Conservation (phyloP, 257 asterid species). For the Buddleja alternifolia region DNA sequence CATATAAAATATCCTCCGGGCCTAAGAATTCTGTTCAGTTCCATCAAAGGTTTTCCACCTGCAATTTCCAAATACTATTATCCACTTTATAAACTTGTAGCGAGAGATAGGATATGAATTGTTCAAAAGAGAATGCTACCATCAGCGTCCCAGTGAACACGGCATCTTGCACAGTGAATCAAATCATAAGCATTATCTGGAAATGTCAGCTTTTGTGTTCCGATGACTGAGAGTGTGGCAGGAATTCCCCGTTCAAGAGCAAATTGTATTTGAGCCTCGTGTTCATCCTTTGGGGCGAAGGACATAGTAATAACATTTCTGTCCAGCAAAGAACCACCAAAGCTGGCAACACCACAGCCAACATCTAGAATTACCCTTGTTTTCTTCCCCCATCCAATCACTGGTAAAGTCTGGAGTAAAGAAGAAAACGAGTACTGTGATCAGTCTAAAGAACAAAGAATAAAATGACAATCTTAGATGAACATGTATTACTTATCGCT, state of each 20-base stretch:
- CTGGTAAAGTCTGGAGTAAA: conserved; percentile 59
- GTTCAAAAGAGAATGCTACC: conserved; percentile 50
- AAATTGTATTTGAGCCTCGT: conserved; percentile 99
- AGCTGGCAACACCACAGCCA: conserved; percentile 99
- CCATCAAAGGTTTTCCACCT: conserved; percentile 92
- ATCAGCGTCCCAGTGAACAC: conserved; percentile 96
- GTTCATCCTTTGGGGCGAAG: conserved; percentile 97
- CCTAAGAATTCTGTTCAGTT: conserved; percentile 89
- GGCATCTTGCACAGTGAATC: conserved; percentile 96
- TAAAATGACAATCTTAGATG: not conserved
- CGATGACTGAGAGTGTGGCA: conserved; percentile 85
- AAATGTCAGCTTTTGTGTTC: conserved; percentile 77
- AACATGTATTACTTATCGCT: too few relatives aligned
- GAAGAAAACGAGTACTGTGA: conserved; percentile 14
- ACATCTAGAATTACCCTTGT: conserved; percentile 88
- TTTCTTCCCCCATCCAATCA: conserved; percentile 77
- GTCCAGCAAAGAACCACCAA: conserved; percentile 87
- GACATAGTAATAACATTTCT: conserved; percentile 85
- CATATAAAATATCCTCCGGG: conserved; percentile 96
- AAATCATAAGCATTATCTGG: conserved; percentile 82
- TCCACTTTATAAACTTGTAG: conserved; percentile 9
- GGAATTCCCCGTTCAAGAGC: conserved; percentile 98
- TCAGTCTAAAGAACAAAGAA: conserved; percentile 18
- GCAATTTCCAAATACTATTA: conserved; percentile 39
- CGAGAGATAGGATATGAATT: conserved; percentile 16